These are phyloP conservation scores for Kockiozyma suomiensis DNA, from an alignment of 805 yeast genomes.

Conservation along the genomic window DNA sequence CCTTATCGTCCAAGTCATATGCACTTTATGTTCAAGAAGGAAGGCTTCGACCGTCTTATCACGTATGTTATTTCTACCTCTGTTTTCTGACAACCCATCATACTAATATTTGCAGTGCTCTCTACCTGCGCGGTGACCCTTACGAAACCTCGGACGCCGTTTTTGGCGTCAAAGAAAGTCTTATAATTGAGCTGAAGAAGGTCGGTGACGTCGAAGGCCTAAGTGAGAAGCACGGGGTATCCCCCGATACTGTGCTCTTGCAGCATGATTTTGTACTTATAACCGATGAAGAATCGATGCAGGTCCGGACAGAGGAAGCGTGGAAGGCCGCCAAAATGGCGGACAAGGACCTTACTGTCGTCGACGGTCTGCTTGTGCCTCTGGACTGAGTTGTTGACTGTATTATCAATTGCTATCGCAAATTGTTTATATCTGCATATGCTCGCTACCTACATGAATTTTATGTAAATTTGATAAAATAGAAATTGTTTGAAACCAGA, in stretches of 20 bases:
- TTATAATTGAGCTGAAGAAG: constrained; percentile 17
- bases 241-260: constrained; percentile 14
- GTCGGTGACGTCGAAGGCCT: constrained; percentile 10
- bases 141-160: constrained; percentile 44
- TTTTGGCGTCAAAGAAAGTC: constrained; percentile 44
- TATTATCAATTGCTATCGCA: not conserved
- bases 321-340: constrained; percentile 11
- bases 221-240: constrained; percentile 17
- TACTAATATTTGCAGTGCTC: constrained; percentile 25
- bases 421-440: not conserved
- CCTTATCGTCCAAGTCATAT: constrained; percentile 46
- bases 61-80: constrained; percentile 27
- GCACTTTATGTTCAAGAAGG: constrained; percentile 40
- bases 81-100: not conserved
- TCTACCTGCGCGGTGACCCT: constrained; percentile 42
- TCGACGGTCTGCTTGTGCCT: constrained; percentile 28
- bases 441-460: not conserved
- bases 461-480: too few relatives aligned
- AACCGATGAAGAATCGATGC: constrained; percentile 20
- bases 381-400: not conserved
- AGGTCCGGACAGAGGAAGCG: constrained; percentile 9
- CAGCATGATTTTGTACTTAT: constrained; percentile 26
- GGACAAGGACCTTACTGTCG: constrained; percentile 5
- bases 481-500: too few relatives aligned
- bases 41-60: constrained; percentile 41